These are phyloP conservation scores for Colletotrichum limetticola DNA, from an alignment of 2,329 filamentous ascomycete species.

Conservation along the genomic window DNA sequence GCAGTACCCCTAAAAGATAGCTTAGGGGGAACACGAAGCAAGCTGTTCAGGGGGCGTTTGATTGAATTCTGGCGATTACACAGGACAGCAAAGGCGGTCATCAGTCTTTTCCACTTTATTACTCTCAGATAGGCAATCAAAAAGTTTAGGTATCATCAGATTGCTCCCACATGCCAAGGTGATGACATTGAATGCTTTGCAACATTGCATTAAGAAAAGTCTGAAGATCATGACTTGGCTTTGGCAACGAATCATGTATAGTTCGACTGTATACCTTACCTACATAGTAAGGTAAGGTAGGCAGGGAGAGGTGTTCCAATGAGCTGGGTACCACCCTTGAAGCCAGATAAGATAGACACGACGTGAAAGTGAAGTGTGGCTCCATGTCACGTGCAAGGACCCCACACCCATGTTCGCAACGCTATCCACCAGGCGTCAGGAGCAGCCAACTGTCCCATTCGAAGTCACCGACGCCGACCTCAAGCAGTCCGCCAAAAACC, in stretches of 20 bases:
- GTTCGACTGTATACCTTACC: not conserved
- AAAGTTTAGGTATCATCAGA: constrained; percentile 22
- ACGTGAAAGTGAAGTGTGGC: not conserved
- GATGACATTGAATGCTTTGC: not conserved
- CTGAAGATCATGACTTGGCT: not conserved
- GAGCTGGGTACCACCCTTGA: not conserved
- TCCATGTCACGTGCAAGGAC: constrained; percentile 9
- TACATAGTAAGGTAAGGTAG: too few species aligned
- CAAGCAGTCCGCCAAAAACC: constrained; percentile 44
- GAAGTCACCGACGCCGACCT: constrained; percentile 44
- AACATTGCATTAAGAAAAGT: not conserved
- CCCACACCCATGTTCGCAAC: not conserved
- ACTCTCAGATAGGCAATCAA: constrained; percentile 30
- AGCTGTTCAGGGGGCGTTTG: constrained; percentile 19
- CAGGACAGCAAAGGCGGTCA: constrained; percentile 13
- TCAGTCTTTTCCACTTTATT: constrained; percentile 31
- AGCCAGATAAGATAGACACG: not conserved
- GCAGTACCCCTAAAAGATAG: constrained; percentile 4
- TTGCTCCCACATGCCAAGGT: not conserved
- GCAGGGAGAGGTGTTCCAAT: not conserved
- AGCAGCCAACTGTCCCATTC: constrained; percentile 25
- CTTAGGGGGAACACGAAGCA: constrained; percentile 17
- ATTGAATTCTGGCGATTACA: constrained; percentile 10
- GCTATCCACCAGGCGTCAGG: not conserved
- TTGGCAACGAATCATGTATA: not conserved